These are phyloP conservation scores for Arabidopsis lyrata DNA, from an alignment of 441 rosid species.

Conservation along the genomic window DNA sequence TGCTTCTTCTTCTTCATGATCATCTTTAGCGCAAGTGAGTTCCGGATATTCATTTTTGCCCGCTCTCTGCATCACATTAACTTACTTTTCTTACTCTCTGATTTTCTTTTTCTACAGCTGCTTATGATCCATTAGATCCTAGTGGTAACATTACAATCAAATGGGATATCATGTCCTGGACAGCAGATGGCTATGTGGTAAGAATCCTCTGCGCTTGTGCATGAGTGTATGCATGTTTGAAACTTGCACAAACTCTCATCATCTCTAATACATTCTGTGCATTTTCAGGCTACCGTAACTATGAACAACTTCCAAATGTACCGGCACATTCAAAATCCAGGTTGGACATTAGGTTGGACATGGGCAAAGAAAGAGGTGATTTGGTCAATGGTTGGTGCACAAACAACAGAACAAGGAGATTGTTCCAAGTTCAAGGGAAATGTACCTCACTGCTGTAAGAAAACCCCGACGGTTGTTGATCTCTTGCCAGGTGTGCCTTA, in stretches of 20 bases:
- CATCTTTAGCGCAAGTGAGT: slow-evolving; percentile 54
- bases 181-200: slow-evolving; percentile 81
- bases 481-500: slow-evolving; percentile 76
- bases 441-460: slow-evolving; percentile 87
- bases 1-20: slow-evolving; percentile 49
- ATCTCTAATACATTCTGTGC: slow-evolving; percentile 12
- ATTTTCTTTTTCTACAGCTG: slow-evolving; percentile 53
- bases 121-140: slow-evolving; percentile 91
- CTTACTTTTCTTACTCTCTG: not conserved
- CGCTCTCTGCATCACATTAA: not conserved
- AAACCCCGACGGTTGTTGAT: slow-evolving; percentile 75
- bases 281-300: slow-evolving; percentile 68
- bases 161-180: slow-evolving; percentile 95
- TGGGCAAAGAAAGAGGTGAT: slow-evolving; percentile 92
- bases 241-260: slow-evolving; percentile 16
- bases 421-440: slow-evolving; percentile 87
- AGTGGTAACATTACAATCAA: slow-evolving; percentile 79
- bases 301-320: slow-evolving; percentile 78
- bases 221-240: not conserved
- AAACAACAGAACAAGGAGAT: slow-evolving; percentile 94
- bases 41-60: not conserved
- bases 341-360: slow-evolving; percentile 92
- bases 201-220: slow-evolving; percentile 20
- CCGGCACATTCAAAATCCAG: slow-evolving; percentile 79
- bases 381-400: slow-evolving; percentile 83